These are phyloP conservation scores for Astrothelium macrocarpum DNA, from an alignment of 495 filamentous ascomycete species.

Conservation along the genomic window DNA sequence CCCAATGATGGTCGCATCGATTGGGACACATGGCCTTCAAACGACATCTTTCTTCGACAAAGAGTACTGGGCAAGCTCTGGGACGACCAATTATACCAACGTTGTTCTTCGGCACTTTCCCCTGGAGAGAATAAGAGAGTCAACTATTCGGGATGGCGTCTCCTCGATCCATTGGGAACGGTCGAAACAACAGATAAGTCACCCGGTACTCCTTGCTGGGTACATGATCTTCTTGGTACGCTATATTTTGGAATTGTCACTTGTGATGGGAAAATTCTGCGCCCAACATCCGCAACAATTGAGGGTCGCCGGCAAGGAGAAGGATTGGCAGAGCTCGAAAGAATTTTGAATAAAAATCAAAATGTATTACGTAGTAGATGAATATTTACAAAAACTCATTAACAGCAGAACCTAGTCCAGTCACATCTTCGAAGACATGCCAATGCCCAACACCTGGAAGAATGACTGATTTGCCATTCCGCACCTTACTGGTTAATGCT, in stretches of 20 bases:
- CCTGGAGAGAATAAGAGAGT: conserved; percentile 10
- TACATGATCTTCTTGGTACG: not conserved
- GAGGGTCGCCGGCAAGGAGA: conserved; percentile 5
- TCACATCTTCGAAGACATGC: conserved; percentile 36
- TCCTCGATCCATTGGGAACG: not conserved
- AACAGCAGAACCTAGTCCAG: conserved; percentile 25
- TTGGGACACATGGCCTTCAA: conserved; percentile 41
- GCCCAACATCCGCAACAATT: conserved; percentile 9
- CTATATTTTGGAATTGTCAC: conserved; percentile 6
- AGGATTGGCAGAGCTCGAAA: not conserved
- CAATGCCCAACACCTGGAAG: conserved; percentile 38
- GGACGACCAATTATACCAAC: conserved; percentile 29
- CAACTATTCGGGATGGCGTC: conserved; percentile 15
- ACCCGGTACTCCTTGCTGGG: not conserved
- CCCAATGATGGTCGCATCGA: conserved; percentile 45
- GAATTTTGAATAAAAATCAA: not conserved
- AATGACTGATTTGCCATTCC: conserved; percentile 20
- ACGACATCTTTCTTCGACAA: conserved; percentile 40
- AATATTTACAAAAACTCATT: conserved; percentile 17
- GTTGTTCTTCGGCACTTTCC: not conserved
- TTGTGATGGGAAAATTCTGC: not conserved
- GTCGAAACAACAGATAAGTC: not conserved
- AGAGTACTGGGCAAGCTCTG: conserved; percentile 47
- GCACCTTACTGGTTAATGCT: conserved; percentile 22
- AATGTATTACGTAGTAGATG: not conserved